phyloP scores from a whole-genome alignment of 2,329 filamentous ascomycete species.

The Pseudocercospora pini-densiflorae region DNA sequence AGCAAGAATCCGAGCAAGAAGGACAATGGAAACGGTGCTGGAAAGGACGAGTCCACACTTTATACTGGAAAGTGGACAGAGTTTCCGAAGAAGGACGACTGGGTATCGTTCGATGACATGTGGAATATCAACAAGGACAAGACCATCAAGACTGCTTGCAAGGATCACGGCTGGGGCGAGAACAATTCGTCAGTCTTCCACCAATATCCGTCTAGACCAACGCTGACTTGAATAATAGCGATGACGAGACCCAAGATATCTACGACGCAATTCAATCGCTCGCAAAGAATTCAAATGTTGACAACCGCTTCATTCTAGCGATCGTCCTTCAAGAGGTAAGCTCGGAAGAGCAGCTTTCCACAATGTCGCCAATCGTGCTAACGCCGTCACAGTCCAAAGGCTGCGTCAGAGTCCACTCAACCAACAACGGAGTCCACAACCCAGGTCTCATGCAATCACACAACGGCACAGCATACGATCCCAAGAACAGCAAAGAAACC shows the following conservation, averaged over 20 bases:
- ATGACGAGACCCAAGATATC: conserved; percentile 23
- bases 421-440: conserved; percentile 20
- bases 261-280: conserved; percentile 27
- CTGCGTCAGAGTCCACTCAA: conserved; percentile 21
- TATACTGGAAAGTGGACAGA: conserved; percentile 36
- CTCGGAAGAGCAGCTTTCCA: too few species aligned
- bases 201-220: conserved; percentile 42
- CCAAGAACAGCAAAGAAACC: conserved; percentile 32
- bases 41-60: conserved; percentile 36
- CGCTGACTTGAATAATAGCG: conserved; percentile 38
- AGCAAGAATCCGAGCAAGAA: conserved; percentile 35
- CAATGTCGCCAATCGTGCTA: not conserved
- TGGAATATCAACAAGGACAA: conserved; percentile 40
- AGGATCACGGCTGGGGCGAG: not conserved
- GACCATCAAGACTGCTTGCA: not conserved
- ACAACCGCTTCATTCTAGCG: conserved; percentile 26
- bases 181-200: not conserved
- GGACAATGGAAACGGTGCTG: conserved; percentile 32
- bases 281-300: conserved; percentile 24
- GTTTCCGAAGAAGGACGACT: conserved; percentile 27
- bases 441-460: conserved; percentile 26
- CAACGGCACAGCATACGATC: conserved; percentile 33
- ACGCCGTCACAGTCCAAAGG: conserved; percentile 15
- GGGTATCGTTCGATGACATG: conserved; percentile 40
- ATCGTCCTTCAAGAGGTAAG: conserved; percentile 20